Evolutionary conservation across 108 stramenopile genomes (phyloP), one percentile per base, ranked within the genome.

Genomic region (Nitzschia inconspicua): DNA sequence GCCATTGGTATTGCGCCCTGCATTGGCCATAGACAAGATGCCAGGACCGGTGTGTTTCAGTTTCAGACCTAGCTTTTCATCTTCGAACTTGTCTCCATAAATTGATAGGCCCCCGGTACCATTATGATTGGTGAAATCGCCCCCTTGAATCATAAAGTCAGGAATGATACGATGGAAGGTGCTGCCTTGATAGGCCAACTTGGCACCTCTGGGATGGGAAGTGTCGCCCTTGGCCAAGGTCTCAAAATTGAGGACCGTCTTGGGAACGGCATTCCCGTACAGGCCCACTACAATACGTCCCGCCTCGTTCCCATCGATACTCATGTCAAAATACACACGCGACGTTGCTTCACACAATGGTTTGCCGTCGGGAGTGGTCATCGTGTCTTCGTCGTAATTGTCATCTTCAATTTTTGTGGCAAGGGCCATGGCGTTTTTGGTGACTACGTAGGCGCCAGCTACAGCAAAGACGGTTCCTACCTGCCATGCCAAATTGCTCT

Each of bases 141-240:
- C 97, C 10, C 60, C 84, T 73, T 87, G 85, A 56, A 88, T 68
- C 93, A 98, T 93, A 66, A 96, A 96, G 36, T 68, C 63, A 13
- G 96, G 96, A 56, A 98, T 94, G 47, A 98, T 82, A 27, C 97
- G 74, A 73, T 98, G 97, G 66, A 98, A 97, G 23, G 72, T 51
- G 49, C 70, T 84, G 31, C 89, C 94, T 63, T 85, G 64, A 75
- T 91, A 98, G 25, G 78, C 55, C 8, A 71, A 63, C 44, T 78
- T 65, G 26, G 73, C 26, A 60, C 88, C 79, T 36, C 70, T 61
- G 2, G 85, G 83, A 42, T 84, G 72, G 25, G 85, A 63, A 39
- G 56, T 64, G 37, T 67, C 76, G 49, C 93, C 88, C 13, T 58
- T 66, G 44, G 89, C 92, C 18, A 95, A 63, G 2, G 73, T 78